These are phyloP conservation scores for Metschnikowia shivogae DNA, from an alignment of 805 yeast genomes.

Conservation along the genomic window DNA sequence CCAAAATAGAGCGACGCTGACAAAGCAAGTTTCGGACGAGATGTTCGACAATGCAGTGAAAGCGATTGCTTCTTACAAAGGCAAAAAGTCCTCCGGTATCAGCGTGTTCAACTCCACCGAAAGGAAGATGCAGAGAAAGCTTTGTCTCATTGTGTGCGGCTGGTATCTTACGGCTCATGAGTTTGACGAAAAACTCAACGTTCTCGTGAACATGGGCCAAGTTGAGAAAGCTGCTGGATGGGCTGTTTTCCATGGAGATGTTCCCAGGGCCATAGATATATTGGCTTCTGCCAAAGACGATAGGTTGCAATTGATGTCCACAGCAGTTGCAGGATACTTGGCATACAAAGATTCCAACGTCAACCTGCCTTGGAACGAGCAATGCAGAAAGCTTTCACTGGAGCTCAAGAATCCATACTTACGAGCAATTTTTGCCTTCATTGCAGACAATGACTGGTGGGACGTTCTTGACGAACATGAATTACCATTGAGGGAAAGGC, in stretches of 20 bases:
- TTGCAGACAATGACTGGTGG: slow-evolving; percentile 95
- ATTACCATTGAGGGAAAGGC: slow-evolving; percentile 78
- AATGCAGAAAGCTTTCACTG: slow-evolving; percentile 82
- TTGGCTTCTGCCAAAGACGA: slow-evolving; percentile 70
- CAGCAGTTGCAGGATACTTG: slow-evolving; percentile 77
- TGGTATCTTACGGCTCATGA: slow-evolving; percentile 81
- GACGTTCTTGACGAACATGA: slow-evolving; percentile 89
- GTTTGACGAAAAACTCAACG: slow-evolving; percentile 61
- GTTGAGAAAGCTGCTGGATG: slow-evolving; percentile 94
- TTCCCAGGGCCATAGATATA: slow-evolving; percentile 74
- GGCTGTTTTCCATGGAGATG: slow-evolving; percentile 94
- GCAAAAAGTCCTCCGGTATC: slow-evolving; percentile 43
- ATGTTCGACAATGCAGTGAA: slow-evolving; percentile 50
- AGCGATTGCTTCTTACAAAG: slow-evolving; percentile 47
- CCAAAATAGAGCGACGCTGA: slow-evolving; percentile 41
- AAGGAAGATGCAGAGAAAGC: slow-evolving; percentile 61
- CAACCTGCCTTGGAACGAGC: slow-evolving; percentile 88
- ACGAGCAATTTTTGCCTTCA: slow-evolving; percentile 87
- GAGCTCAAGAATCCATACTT: slow-evolving; percentile 86
- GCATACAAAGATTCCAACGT: slow-evolving; percentile 55
- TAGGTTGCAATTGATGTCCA: slow-evolving; percentile 71
- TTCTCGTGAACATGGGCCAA: slow-evolving; percentile 53
- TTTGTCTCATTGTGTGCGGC: slow-evolving; percentile 82
- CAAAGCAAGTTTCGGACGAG: slow-evolving; percentile 25
- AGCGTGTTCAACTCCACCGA: slow-evolving; percentile 44